These are phyloP conservation scores for Solanum hybrid DNA, from an alignment of 305 asterid species.

Conservation along the genomic window DNA sequence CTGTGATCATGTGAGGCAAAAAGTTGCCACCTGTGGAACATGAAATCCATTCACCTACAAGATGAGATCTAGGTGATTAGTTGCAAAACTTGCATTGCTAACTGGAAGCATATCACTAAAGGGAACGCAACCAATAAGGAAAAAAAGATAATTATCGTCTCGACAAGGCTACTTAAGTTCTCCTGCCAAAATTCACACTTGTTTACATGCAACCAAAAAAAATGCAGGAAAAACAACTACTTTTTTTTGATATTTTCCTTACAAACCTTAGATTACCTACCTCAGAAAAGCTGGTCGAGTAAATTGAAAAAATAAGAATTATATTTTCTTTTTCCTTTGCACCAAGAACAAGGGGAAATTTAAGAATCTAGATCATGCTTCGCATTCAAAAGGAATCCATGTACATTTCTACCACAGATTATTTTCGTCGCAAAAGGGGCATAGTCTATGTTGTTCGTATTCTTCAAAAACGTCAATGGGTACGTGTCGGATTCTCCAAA, in stretches of 20 bases:
- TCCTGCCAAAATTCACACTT: background rate
- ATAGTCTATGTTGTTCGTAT: background rate
- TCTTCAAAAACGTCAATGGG: background rate
- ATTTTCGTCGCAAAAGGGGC: background rate
- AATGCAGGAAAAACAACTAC: background rate
- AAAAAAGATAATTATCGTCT: background rate
- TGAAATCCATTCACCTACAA: conserved; percentile 39
- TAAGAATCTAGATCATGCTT: background rate
- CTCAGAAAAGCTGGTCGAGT: background rate
- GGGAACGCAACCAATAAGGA: background rate
- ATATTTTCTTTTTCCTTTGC: background rate
- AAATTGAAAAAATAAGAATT: background rate
- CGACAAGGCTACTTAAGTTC: background rate
- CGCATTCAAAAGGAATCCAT: background rate
- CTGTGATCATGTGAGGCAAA: conserved; percentile 57
- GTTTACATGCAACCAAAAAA: background rate
- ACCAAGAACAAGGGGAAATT: background rate
- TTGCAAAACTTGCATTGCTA: background rate
- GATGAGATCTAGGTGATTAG: background rate
- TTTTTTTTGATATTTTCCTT: background rate
- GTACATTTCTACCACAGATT: background rate
- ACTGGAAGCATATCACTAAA: background rate
- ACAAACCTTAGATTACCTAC: background rate
- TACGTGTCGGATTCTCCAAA: too few species aligned
- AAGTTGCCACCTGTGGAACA: conserved; percentile 60